Evolutionary conservation across 2,329 filamentous ascomycete species (phyloP), one percentile per base, ranked within the genome.

Genomic region (Trichoderma sp.): DNA sequence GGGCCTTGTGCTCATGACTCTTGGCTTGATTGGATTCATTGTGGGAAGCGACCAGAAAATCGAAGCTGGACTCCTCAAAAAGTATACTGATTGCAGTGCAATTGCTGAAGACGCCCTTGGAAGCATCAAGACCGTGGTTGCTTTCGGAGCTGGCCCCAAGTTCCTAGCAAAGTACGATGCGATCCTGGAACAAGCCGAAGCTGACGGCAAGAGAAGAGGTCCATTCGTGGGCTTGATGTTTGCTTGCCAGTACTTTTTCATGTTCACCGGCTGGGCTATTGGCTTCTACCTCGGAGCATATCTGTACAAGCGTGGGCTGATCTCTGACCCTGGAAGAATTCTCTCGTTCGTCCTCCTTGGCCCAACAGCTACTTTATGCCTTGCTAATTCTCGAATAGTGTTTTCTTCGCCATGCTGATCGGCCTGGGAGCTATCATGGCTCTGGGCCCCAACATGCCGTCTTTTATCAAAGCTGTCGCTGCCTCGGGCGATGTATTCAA

Each of bases 401-500:
- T 65, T 1, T 65, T 65, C 45, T 65, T 65, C n/a, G 57, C 63
- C 63, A 65, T 62, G 63, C 39, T 65, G 21, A 65, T 65, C n/a
- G 57, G 63, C n/a, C 34, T 65, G 10, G 63, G 63, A 26, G 63
- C 63, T 7, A 65, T 65, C 6, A 65, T 65, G 63, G 63, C 63
- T 39, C 43, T 65, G 6, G 63, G 63, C 1, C 50, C 56, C 19
- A 68, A 68, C 50, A 72, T 74, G 12, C 70, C 74, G 26, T 65
- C 72, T 1, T 70, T 79, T 48, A 70, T 72, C 1, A 74, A 72
- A n/a, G 76, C 77, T 0, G 70, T 75, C 1, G 74, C 73, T 5
- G 74, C 76, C 1, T 76, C 77, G 1, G 67, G 70, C 0, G 72
- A 74, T 28, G 68, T 79, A 10, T 78, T 77, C 63, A 70, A 72